A percentile compares a stretch with the other conserved stretches of the same genome.
phyloP scores from a whole-genome alignment of 2,329 filamentous ascomycete species.

The Pseudocercospora musae region DNA sequence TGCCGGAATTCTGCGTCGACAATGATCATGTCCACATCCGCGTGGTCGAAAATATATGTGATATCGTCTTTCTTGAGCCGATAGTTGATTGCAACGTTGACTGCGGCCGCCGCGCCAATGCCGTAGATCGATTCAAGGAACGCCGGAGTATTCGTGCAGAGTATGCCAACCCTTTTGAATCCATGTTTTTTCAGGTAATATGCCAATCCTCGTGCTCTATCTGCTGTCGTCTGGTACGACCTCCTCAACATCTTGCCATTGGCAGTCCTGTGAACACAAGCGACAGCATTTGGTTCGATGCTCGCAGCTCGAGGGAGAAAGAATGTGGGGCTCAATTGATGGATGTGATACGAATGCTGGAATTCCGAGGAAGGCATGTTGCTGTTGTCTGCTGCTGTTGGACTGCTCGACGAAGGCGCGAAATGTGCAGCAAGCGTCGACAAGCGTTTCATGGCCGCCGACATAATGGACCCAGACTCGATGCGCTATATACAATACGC shows the following conservation, averaged over 20 bases:
- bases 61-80: conserved; percentile 80
- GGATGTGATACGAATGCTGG: conserved; percentile 58
- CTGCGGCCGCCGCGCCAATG: conserved; percentile 73
- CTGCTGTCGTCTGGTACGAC: conserved; percentile 76
- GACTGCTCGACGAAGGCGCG: conserved; percentile 34
- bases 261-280: conserved; percentile 24
- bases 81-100: conserved; percentile 73
- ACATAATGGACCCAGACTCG: conserved; percentile 50
- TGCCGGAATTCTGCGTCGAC: conserved; percentile 76
- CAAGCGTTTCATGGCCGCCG: conserved; percentile 60
- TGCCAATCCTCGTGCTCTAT: conserved; percentile 80
- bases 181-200: conserved; percentile 78
- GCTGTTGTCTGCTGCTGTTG: conserved; percentile 25
- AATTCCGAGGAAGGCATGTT: conserved; percentile 21
- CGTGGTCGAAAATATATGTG: conserved; percentile 82
- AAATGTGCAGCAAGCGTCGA: conserved; percentile 51
- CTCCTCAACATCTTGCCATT: conserved; percentile 68
- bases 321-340: conserved; percentile 82
- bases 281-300: conserved; percentile 70
- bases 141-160: conserved; percentile 89
- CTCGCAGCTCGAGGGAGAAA: conserved; percentile 82
- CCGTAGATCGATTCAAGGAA: conserved; percentile 90
- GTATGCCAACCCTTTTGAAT: conserved; percentile 74
- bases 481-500: conserved; percentile 8
- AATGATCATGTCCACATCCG: conserved; percentile 81